Evolutionary conservation across 768 basidiomycete genomes (phyloP).

Genomic region (Suillus spraguei): DNA sequence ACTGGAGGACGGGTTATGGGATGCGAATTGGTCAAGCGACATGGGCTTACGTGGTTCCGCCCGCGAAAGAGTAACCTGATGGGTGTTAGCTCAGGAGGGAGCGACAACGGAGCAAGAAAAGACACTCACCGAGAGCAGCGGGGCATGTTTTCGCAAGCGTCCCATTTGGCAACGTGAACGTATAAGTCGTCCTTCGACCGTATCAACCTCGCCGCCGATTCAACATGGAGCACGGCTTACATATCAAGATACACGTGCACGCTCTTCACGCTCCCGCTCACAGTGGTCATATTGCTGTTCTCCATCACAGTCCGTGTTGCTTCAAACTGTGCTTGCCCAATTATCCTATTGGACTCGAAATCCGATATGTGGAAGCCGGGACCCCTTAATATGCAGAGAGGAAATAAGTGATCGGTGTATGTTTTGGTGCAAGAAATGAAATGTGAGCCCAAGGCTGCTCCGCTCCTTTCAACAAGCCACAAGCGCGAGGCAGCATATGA

Average conservation of each 20-base stretch:
- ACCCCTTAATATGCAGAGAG: conserved; percentile 45
- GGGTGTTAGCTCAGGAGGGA: conserved; percentile 12
- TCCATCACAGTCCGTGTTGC: conserved; percentile 70
- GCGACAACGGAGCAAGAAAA: conserved; percentile 2
- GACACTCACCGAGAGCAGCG: conserved; percentile 66
- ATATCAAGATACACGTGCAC: conserved; percentile 76
- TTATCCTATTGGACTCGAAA: conserved; percentile 75
- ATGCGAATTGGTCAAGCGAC: neutral
- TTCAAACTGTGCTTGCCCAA: conserved; percentile 68
- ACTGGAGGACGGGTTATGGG: conserved; percentile 33
- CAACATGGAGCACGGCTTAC: conserved; percentile 40
- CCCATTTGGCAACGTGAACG: conserved; percentile 67
- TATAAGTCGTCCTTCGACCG: conserved; percentile 56
- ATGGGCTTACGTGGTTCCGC: conserved; percentile 74
- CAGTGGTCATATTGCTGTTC: conserved; percentile 40
- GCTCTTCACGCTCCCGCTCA: conserved; percentile 64
- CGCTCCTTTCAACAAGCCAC: neutral
- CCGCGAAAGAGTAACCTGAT: conserved; percentile 73
- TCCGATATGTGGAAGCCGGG: conserved; percentile 77
- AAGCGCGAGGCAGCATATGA: neutral
- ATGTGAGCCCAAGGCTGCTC: neutral
- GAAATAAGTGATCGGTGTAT: neutral
- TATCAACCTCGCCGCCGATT: neutral
- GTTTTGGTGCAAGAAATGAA: neutral
- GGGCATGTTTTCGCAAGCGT: conserved; percentile 72